These are phyloP conservation scores for Wickerhamomyces hampshirensis DNA, from an alignment of 805 yeast species.

Conservation along the genomic window DNA sequence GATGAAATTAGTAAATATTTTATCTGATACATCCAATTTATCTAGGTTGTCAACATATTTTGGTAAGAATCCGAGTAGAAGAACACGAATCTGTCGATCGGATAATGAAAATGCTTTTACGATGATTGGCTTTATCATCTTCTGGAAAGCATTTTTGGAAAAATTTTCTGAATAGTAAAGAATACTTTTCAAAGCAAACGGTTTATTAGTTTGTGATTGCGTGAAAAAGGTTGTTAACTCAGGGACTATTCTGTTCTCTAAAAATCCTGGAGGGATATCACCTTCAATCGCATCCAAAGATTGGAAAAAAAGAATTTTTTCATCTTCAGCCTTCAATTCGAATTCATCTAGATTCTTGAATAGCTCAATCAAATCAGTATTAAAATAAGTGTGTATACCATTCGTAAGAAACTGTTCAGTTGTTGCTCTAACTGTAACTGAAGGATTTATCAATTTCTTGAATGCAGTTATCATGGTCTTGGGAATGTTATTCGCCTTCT, in stretches of 20 bases:
- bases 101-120: slow-evolving; percentile 56
- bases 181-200: slow-evolving; percentile 23
- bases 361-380: slow-evolving; percentile 45
- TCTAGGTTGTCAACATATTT: slow-evolving; percentile 44
- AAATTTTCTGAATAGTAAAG: slow-evolving; percentile 28
- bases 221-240: slow-evolving; percentile 49
- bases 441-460: slow-evolving; percentile 36
- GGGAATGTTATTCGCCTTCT: slow-evolving; percentile 29
- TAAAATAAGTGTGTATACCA: slow-evolving; percentile 25
- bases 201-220: slow-evolving; percentile 25
- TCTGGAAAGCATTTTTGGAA: slow-evolving; percentile 34
- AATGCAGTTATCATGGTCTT: slow-evolving; percentile 30
- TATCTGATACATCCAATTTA: slow-evolving; percentile 59
- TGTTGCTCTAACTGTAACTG: slow-evolving; percentile 35
- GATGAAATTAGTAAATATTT: slow-evolving; percentile 61
- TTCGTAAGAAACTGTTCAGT: slow-evolving; percentile 23
- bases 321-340: slow-evolving; percentile 46
- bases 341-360: slow-evolving; percentile 52
- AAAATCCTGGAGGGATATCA: slow-evolving; percentile 44
- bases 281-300: slow-evolving; percentile 30
- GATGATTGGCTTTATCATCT: slow-evolving; percentile 54
- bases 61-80: slow-evolving; percentile 63
- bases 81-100: slow-evolving; percentile 74
- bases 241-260: slow-evolving; percentile 65
- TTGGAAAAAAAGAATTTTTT: slow-evolving; percentile 45